Base-by-base conservation (phyloP, 2,329 filamentous ascomycete species). In the Lecanoromycetidae sp. region DNA sequence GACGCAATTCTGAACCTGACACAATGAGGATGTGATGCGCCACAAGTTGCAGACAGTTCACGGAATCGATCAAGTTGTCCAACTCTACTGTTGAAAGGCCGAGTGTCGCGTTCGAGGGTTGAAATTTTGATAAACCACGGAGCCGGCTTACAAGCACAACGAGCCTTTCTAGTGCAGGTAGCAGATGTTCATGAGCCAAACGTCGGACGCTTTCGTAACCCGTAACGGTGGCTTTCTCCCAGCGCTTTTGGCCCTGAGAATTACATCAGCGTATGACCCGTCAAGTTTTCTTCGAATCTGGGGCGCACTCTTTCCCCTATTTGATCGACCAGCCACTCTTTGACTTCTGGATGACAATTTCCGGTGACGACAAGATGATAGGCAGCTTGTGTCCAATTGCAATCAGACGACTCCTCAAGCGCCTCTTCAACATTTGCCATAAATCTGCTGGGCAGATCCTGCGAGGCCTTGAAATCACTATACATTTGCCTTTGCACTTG, bases 271-370 rank as follows among this genome's bases (percentile, higher is more conserved):
- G 58, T 45, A 27, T 26, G 20, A 32, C 12, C 25, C n/a, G 33
- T 33, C 25, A 46, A 1, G 27, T 36, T 9, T 36, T 37, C 25
- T 22, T 19, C 10, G 13, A 29, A 3, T 20, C 22, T 25, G 8
- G 12, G n/a, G 63, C 75, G 58, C 69, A 88, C 85, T 52, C 85
- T 71, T 59, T 93, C 86, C 6, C 79, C 77, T 25, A 95, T 67
- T 54, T 84, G 83, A 58, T 94, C 87, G 4, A 88, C 77, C 1
- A 98, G 71, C 82, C 93, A 98, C 60, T 95, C 87, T 50, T 79
- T 80, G 45, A 96, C 71, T 17, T 78, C 75, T 8, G 77, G 75
- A 44, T 82, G 79, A 22, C 84, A 87, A 58, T 91, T 78, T 0
- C 88, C 88, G 0, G 87, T 94, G 25, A 87, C 79, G 4, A 87